These are phyloP conservation scores for Candida palmyrensis DNA, from an alignment of 805 yeast genomes.

Conservation along the genomic window DNA sequence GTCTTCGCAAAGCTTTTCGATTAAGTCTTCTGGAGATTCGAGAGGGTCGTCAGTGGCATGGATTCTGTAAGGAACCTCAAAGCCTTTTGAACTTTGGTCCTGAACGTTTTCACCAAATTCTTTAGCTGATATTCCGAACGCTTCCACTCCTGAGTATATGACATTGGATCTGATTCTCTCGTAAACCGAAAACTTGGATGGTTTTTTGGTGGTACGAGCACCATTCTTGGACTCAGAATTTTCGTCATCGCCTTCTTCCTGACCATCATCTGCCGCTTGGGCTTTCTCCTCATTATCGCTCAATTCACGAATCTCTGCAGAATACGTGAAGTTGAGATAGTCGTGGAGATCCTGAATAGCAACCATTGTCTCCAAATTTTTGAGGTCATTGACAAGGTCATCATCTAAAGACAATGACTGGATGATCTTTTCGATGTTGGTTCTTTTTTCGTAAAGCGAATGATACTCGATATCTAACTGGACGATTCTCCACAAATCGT, in stretches of 20 bases:
- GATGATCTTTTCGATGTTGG: slow-evolving; percentile 53
- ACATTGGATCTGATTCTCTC: slow-evolving; percentile 65
- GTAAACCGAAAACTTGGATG: slow-evolving; percentile 54
- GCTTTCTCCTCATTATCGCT: slow-evolving; percentile 7
- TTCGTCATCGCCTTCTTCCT: slow-evolving; percentile 29
- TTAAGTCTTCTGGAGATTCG: slow-evolving; percentile 55
- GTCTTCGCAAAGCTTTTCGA: slow-evolving; percentile 42
- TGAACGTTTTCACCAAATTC: slow-evolving; percentile 79
- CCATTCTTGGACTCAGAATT: slow-evolving; percentile 7
- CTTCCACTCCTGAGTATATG: slow-evolving; percentile 59
- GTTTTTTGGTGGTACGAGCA: slow-evolving; percentile 44
- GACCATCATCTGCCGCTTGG: slow-evolving; percentile 7
- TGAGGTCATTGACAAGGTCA: slow-evolving; percentile 49
- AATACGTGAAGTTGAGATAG: slow-evolving; percentile 68
- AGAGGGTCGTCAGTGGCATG: slow-evolving; percentile 68
- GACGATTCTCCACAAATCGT: slow-evolving; percentile 89
- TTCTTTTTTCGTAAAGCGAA: slow-evolving; percentile 70
- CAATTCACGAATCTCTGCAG: slow-evolving; percentile 50
- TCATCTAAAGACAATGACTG: slow-evolving; percentile 54
- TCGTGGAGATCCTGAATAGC: slow-evolving; percentile 87
- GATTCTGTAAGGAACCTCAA: slow-evolving; percentile 47
- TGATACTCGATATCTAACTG: slow-evolving; percentile 86
- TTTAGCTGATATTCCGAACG: slow-evolving; percentile 73
- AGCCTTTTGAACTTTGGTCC: slow-evolving; percentile 47
- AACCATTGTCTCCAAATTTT: slow-evolving; percentile 55